A percentile compares a stretch with the other conserved stretches of the same genome.
Conservation (phyloP, 805 yeast species). For the Yamadazyma nakazawae region DNA sequence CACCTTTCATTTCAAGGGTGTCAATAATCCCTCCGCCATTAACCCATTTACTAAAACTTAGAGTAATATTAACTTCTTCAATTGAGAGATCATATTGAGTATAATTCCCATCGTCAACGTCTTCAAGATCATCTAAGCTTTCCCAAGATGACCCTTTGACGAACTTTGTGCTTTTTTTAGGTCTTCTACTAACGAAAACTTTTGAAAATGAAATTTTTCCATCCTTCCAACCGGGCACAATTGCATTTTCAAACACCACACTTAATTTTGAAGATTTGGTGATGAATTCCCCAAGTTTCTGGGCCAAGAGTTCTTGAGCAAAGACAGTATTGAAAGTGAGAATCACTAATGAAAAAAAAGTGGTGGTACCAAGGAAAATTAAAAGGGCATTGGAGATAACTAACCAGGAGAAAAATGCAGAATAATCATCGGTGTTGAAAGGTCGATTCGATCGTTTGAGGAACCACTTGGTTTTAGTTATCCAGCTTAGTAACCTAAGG, state of each 20-base stretch:
- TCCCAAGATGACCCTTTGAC: constrained; percentile 53
- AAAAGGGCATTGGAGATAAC: constrained; percentile 81
- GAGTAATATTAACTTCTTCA: constrained; percentile 75
- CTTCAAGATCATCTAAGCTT: constrained; percentile 28
- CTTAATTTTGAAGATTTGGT: constrained; percentile 79
- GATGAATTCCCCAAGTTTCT: constrained; percentile 73
- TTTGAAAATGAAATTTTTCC: constrained; percentile 81
- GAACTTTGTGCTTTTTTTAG: constrained; percentile 53
- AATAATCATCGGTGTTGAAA: constrained; percentile 85
- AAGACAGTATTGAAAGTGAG: constrained; percentile 78
- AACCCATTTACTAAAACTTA: constrained; percentile 83
- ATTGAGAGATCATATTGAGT: constrained; percentile 93
- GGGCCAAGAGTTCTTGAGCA: constrained; percentile 86
- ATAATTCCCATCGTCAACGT: constrained; percentile 84
- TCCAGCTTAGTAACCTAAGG: background rate
- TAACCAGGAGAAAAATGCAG: constrained; percentile 90
- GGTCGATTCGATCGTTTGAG: constrained; percentile 76
- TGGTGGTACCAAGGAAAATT: constrained; percentile 84
- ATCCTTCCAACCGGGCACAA: constrained; percentile 90
- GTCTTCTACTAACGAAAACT: constrained; percentile 83
- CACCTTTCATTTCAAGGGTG: constrained; percentile 71
- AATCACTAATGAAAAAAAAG: constrained; percentile 78
- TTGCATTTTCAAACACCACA: constrained; percentile 89
- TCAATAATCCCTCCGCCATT: constrained; percentile 85
- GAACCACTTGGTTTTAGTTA: constrained; percentile 52